These are phyloP conservation scores for Colletotrichum sp. DNA, from an alignment of 2,329 filamentous ascomycete species.

Conservation along the genomic window DNA sequence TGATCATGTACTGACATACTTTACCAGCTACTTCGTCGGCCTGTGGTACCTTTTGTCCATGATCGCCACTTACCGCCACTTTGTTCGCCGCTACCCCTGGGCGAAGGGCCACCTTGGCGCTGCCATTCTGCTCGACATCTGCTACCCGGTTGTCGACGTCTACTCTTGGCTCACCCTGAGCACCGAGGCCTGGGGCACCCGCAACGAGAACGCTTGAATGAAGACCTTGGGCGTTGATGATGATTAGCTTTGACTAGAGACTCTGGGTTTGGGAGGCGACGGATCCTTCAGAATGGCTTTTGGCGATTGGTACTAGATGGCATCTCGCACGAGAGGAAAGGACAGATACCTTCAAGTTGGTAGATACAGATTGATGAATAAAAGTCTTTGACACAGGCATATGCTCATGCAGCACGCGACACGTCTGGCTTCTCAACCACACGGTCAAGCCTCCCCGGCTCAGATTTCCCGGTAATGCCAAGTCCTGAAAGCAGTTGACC, in stretches of 20 bases:
- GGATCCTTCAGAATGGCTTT: not conserved
- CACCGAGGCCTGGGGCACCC: slow-evolving; percentile 11
- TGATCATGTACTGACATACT: not conserved
- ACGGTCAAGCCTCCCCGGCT: not conserved
- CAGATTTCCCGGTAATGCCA: not conserved
- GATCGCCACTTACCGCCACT: not conserved
- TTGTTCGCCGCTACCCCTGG: slow-evolving; percentile 12
- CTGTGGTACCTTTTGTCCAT: slow-evolving; percentile 13
- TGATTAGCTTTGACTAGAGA: not conserved
- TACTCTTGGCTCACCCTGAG: slow-evolving; percentile 13
- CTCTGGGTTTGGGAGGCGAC: not conserved
- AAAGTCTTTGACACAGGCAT: not conserved
- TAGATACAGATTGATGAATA: not conserved
- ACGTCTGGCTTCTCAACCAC: not conserved
- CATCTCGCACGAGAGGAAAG: not conserved
- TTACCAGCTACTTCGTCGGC: not conserved
- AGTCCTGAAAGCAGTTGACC: not conserved
- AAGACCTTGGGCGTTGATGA: not conserved
- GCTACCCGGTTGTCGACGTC: slow-evolving; percentile 7
- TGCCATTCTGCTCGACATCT: slow-evolving; percentile 11
- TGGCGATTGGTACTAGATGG: not conserved
- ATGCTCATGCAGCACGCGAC: not conserved
- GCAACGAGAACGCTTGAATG: not conserved
- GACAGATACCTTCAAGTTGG: not conserved
- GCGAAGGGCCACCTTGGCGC: not conserved